phyloP scores from a whole-genome alignment of 495 filamentous ascomycete species.

The Pseudevernia furfuracea region DNA sequence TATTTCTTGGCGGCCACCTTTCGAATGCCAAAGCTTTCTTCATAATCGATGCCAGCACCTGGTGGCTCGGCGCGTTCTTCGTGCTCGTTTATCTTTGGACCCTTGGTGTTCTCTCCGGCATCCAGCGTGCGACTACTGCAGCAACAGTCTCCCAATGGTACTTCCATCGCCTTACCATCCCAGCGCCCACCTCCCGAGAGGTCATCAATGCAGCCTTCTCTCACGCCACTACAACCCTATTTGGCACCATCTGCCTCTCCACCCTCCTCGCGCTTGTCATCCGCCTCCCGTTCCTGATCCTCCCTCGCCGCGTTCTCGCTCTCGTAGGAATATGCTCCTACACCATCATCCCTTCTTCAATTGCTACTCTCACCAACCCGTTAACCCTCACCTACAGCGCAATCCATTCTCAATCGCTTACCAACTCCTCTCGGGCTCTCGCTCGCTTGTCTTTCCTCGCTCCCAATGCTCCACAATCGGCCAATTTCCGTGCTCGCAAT shows the following conservation, averaged over 20 bases:
- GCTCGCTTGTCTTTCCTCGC: slow-evolving; percentile 68
- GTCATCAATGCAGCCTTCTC: slow-evolving; percentile 73
- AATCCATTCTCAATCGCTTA: slow-evolving; percentile 80
- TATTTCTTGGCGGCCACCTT: slow-evolving; percentile 82
- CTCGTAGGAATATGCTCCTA: slow-evolving; percentile 58
- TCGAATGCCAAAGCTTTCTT: slow-evolving; percentile 51
- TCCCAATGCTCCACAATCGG: slow-evolving; percentile 50
- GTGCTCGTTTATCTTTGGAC: slow-evolving; percentile 94
- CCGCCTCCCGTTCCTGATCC: slow-evolving; percentile 74
- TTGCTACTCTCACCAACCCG: slow-evolving; percentile 79
- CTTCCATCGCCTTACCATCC: slow-evolving; percentile 81
- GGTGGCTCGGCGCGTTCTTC: slow-evolving; percentile 87
- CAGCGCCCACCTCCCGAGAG: slow-evolving; percentile 63
- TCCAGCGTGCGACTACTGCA: slow-evolving; percentile 85
- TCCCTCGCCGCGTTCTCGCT: slow-evolving; percentile 64
- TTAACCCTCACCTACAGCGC: slow-evolving; percentile 86
- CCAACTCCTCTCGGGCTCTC: slow-evolving; percentile 65
- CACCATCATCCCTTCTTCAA: slow-evolving; percentile 72
- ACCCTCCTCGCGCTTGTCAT: slow-evolving; percentile 72
- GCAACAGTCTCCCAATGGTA: slow-evolving; percentile 98
- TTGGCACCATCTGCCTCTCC: slow-evolving; percentile 84
- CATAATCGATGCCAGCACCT: slow-evolving; percentile 75
- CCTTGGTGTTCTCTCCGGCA: slow-evolving; percentile 69
- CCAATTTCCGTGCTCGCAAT: slow-evolving; percentile 32
- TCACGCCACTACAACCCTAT: slow-evolving; percentile 78